Percentiles rank a stretch among this genome's conserved stretches.
These are phyloP conservation scores for Leccinum boreale DNA, from an alignment of 768 basidiomycete species.

Conservation along the genomic window DNA sequence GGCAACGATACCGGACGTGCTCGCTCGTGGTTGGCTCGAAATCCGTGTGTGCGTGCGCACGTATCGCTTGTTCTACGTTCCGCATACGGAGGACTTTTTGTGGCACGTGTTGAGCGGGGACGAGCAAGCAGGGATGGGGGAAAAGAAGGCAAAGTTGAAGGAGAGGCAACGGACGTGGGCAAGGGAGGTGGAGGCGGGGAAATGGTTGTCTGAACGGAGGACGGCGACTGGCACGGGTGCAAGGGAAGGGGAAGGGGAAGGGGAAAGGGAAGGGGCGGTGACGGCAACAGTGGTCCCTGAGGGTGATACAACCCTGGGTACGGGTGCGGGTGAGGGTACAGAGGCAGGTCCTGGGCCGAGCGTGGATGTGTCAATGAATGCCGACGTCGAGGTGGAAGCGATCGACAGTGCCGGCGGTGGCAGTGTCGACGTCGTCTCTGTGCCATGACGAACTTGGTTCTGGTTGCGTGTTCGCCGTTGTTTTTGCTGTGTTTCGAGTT, in stretches of 20 bases:
- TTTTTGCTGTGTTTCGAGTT: neutral
- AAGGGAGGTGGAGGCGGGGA: constrained; percentile 10
- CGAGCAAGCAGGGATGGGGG: neutral
- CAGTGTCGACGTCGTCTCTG: neutral
- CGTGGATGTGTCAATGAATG: neutral
- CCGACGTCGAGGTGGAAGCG: neutral
- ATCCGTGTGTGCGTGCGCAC: constrained; percentile 66
- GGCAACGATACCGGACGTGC: constrained; percentile 40
- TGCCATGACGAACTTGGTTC: constrained; percentile 8
- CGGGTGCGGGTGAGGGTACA: neutral
- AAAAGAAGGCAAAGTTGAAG: constrained; percentile 1
- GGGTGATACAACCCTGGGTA: neutral
- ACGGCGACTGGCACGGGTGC: neutral
- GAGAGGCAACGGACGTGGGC: constrained; percentile 16
- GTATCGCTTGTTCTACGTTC: constrained; percentile 27
- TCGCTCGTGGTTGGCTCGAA: constrained; percentile 62
- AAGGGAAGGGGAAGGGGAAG: neutral
- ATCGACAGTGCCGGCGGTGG: neutral
- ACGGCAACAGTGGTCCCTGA: neutral
- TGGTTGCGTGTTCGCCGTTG: neutral
- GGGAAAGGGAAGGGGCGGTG: neutral
- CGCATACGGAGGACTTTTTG: constrained; percentile 26
- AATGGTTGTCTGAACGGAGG: constrained; percentile 10
- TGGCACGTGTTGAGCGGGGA: constrained; percentile 7
- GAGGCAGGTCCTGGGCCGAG: neutral